phyloP scores from a whole-genome alignment of 148 eudicot genomes.

The Spergularia marina region DNA sequence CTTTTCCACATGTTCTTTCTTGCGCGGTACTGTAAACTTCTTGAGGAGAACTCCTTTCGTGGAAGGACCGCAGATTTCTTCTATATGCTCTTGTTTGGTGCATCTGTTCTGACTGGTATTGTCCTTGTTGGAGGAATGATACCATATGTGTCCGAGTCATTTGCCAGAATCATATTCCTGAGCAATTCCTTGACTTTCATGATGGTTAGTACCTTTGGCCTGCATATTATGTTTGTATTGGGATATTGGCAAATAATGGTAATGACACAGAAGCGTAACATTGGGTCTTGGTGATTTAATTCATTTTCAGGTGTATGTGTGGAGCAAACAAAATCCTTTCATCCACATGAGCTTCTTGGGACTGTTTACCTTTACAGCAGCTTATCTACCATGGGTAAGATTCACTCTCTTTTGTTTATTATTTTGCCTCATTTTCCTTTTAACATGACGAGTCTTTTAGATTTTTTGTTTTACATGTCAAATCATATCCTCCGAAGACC shows the following conservation, averaged over 20 bases:
- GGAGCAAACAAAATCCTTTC: slow-evolving; percentile 99
- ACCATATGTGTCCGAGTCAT: slow-evolving; percentile 85
- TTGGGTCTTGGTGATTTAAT: slow-evolving; percentile 7
- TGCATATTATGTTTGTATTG: not conserved
- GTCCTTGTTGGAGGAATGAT: slow-evolving; percentile 96
- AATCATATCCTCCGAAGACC: not conserved
- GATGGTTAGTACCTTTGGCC: slow-evolving; percentile 65
- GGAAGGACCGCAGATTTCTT: slow-evolving; percentile 98
- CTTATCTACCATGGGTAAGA: slow-evolving; percentile 96
- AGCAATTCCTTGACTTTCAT: slow-evolving; percentile 96
- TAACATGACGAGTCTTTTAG: not conserved
- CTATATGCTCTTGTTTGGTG: slow-evolving; percentile 94
- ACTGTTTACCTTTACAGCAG: slow-evolving; percentile 94
- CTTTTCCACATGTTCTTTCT: slow-evolving; percentile 99
- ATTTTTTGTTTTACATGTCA: not conserved
- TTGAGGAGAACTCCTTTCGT: slow-evolving; percentile 93
- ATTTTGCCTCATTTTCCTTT: not conserved
- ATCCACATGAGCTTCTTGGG: slow-evolving; percentile 99
- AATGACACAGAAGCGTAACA: not conserved
- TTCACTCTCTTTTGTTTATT: not conserved
- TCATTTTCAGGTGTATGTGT: slow-evolving; percentile 74
- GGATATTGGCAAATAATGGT: not conserved
- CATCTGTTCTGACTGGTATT: slow-evolving; percentile 81
- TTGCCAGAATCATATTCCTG: slow-evolving; percentile 89
- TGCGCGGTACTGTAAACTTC: slow-evolving; percentile 97